Percentiles rank a stretch among this genome's conserved stretches.
These are phyloP conservation scores for Arxiozyma slooffiae DNA, from an alignment of 1,139 yeast genomes.

Conservation along the genomic window DNA sequence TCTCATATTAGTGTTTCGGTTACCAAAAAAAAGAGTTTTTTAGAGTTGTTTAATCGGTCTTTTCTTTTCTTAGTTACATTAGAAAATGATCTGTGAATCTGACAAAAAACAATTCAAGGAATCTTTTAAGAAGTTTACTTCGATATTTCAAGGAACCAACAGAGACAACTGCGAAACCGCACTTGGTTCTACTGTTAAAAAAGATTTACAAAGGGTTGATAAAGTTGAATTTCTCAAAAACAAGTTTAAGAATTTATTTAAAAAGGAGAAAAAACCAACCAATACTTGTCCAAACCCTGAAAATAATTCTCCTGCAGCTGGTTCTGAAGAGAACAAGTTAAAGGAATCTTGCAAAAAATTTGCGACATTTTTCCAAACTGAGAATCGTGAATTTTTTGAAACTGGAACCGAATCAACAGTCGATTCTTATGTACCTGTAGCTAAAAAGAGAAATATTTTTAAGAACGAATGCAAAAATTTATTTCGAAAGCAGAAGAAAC, in stretches of 20 bases:
- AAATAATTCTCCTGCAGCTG: not conserved
- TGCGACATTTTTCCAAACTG: not conserved
- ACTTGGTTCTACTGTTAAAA: not conserved
- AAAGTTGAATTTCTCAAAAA: not conserved
- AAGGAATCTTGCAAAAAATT: not conserved
- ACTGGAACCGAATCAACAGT: not conserved
- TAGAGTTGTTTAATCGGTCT: not conserved
- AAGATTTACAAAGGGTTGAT: not conserved
- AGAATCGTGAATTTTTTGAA: not conserved
- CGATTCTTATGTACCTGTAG: not conserved
- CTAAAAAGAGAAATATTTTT: not conserved
- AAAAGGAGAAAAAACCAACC: not conserved
- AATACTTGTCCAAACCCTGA: not conserved
- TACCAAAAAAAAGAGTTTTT: not conserved
- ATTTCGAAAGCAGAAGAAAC: not conserved
- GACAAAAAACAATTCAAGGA: not conserved
- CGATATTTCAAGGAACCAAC: not conserved
- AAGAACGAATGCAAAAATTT: too few relatives aligned
- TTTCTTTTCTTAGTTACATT: not conserved
- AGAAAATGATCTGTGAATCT: not conserved
- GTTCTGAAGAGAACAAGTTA: not conserved
- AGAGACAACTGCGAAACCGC: not conserved
- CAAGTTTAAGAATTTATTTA: not conserved
- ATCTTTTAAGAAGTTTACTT: not conserved
- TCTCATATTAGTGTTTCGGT: not conserved